Evolutionary conservation across 2,329 filamentous ascomycete genomes (phyloP), one percentile per base, ranked within the genome.

Genomic region (Dothideomycetes sp.): DNA sequence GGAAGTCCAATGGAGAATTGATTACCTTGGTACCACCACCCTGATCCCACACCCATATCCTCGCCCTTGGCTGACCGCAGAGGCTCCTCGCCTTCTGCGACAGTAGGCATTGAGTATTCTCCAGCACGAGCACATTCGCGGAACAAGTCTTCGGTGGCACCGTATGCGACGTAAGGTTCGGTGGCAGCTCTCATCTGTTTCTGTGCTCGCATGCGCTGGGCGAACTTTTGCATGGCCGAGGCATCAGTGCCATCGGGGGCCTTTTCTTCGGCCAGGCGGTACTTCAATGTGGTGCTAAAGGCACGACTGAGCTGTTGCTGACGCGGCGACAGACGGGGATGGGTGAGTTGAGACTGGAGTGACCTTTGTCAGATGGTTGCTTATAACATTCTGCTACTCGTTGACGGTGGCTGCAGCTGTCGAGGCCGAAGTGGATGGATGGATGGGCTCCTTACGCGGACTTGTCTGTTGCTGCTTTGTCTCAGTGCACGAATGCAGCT

Each of bases 1-100:
- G 25, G 18, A 18, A 10, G 20, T 22, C 6, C 13, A 23, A 6
- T 7, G 45, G 28, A 4, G 32, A 30, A 29, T 52, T 45, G 62
- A 73, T 41, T 67, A 91, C 86, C 77, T 53, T 79, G 69, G 60
- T 93, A 85, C 89, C 89, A 95, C 70, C 80, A 82, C 10, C 81
- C 79, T 17, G 71, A 69, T 3, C 80, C 80, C 17, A 76, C 68
- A 12, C 89, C 88, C 34, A 96, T 60, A 60, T 96, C 85, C 59
- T 93, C 84, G 7, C 86, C 88, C 22, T 82, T 78, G 39, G 76
- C 76, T 3, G 83, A 82, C 59, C 78, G 81, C 19, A 78, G 74
- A 39, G 91, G 74, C 33, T 75, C 71, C 1, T 73, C 77, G 50
- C 81, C 70, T 11, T 47, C 44, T 36, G 74, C 67, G 40, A 76